phyloP scores from a whole-genome alignment of 2,329 filamentous ascomycete species.

The Fusarium sp. region DNA sequence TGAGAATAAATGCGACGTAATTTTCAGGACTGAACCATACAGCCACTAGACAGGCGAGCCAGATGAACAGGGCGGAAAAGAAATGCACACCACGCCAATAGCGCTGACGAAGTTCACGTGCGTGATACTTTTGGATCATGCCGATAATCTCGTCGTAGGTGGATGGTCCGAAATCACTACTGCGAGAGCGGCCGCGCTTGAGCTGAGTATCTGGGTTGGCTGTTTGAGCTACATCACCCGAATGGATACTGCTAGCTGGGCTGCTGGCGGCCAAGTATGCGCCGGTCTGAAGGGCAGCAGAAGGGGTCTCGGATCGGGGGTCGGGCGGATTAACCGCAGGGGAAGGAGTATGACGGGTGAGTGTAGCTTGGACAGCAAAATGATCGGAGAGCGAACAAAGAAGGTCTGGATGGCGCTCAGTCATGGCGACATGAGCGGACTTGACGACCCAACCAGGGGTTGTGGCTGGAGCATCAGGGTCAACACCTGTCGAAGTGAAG shows the following conservation, averaged over 20 bases:
- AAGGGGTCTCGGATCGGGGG: conserved; percentile 36
- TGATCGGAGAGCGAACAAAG: conserved; percentile 93
- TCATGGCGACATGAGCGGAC: conserved; percentile 81
- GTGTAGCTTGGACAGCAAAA: conserved; percentile 87
- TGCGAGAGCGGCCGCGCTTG: conserved; percentile 39
- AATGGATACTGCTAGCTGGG: conserved; percentile 43
- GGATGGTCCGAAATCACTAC: conserved; percentile 34
- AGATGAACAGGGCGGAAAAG: conserved; percentile 72
- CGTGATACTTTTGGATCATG: conserved; percentile 75
- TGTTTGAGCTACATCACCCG: conserved; percentile 36
- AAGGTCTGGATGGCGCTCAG: conserved; percentile 81
- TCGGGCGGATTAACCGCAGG: conserved; percentile 29
- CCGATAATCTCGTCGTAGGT: conserved; percentile 69
- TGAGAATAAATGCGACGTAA: conserved; percentile 83
- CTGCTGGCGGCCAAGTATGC: conserved; percentile 45
- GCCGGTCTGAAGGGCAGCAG: conserved; percentile 45
- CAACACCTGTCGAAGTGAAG: conserved; percentile 75
- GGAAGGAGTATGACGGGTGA: conserved; percentile 63
- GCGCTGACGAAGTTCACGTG: conserved; percentile 79
- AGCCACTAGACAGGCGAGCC: conserved; percentile 80
- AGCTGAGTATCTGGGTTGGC: conserved; percentile 52
- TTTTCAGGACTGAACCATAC: conserved; percentile 87
- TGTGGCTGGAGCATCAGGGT: conserved; percentile 49
- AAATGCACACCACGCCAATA: conserved; percentile 82
- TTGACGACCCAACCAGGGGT: conserved; percentile 74